Evolutionary conservation across 176 grass and related monocot species (phyloP).

Genomic region (Poa pratensis): DNA sequence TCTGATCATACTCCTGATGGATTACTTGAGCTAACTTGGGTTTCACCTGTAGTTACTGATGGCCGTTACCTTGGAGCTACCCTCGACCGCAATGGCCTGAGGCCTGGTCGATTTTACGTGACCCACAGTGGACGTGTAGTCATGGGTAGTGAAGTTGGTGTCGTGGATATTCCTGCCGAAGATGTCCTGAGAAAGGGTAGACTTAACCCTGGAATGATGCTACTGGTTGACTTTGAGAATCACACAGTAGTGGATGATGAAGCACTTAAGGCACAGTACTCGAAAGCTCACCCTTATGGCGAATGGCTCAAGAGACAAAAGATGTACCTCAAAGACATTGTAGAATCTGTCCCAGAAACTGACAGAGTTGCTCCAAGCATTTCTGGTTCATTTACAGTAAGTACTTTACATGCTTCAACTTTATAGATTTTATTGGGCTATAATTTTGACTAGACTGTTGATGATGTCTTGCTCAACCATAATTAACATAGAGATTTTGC

Average conservation of each 20-base stretch:
- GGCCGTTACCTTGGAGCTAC: slow-evolving; percentile 98
- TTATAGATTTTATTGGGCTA: slow-evolving; percentile 10
- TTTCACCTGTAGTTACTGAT: slow-evolving; percentile 77
- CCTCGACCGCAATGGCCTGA: slow-evolving; percentile 88
- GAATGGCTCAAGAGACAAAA: slow-evolving; percentile 93
- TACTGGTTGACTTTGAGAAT: slow-evolving; percentile 97
- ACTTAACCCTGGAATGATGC: slow-evolving; percentile 98
- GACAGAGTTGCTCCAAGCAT: slow-evolving; percentile 65
- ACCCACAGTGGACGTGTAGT: slow-evolving; percentile 91
- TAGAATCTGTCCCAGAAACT: slow-evolving; percentile 77
- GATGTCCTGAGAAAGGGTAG: slow-evolving; percentile 92
- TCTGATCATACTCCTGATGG: slow-evolving; percentile 17
- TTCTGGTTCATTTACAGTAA: slow-evolving; percentile 64
- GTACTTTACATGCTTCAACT: slow-evolving; percentile 36
- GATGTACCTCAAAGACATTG: slow-evolving; percentile 67
- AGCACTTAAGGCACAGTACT: slow-evolving; percentile 83
- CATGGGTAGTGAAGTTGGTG: slow-evolving; percentile 98
- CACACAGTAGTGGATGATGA: slow-evolving; percentile 94
- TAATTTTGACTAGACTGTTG: slow-evolving; percentile 15
- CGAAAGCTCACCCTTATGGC: slow-evolving; percentile 79
- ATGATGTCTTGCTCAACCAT: background rate
- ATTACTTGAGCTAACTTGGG: slow-evolving; percentile 36
- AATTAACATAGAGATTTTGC: background rate
- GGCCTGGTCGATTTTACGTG: slow-evolving; percentile 94
- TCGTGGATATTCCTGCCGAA: slow-evolving; percentile 84